Evolutionary conservation across 2,329 filamentous ascomycete species (phyloP), one percentile per base, ranked within the genome.

Genomic region (Colletotrichum paranaense): DNA sequence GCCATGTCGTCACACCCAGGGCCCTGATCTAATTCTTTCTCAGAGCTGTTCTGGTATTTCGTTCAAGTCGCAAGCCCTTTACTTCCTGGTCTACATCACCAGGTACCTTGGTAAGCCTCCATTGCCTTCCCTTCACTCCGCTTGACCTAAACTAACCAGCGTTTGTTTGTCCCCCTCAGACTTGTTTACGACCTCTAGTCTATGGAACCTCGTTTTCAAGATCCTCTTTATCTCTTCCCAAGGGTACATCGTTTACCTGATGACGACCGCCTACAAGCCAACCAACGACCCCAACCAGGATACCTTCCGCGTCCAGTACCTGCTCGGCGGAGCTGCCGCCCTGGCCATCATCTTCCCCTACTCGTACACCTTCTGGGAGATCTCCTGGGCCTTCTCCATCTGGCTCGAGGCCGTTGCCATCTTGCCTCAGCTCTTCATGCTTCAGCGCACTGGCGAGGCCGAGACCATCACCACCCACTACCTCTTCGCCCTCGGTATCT

Each of bases 401-500:
- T 99, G 97, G 97, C 90, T 99, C 38, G 97, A 99, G 86, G 93
- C 94, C 5, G 97, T 99, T 22, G 97, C 97, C 65, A 99, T 99
- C 78, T 89, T 99, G 74, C 97, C 97, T 1, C 97, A 99, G 86
- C 90, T 99, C 66, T 98, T 99, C 85, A 97, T 99, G 94, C 89
- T 99, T 76, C 97, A 99, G 86, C 90, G 97, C 79, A 99, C 97
- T 0, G 97, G 97, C 77, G 96, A 98, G 86, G 97, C 97, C 12
- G 97, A 99, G 86, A 98, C 97, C n/a, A 99, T 99, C 81, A 99
- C 97, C 14, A 98, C 95, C 1, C 96, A 99, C 85, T 99, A 99
- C 83, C 90, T 99, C 55, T 98, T 98, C 80, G 96, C 97, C 16
- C 88, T 99, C 49, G 97, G 97, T 42, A 87, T 92, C 75, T 99